phyloP scores from a whole-genome alignment of 1,284 basidiomycete species.

The Naganishia sp. region DNA sequence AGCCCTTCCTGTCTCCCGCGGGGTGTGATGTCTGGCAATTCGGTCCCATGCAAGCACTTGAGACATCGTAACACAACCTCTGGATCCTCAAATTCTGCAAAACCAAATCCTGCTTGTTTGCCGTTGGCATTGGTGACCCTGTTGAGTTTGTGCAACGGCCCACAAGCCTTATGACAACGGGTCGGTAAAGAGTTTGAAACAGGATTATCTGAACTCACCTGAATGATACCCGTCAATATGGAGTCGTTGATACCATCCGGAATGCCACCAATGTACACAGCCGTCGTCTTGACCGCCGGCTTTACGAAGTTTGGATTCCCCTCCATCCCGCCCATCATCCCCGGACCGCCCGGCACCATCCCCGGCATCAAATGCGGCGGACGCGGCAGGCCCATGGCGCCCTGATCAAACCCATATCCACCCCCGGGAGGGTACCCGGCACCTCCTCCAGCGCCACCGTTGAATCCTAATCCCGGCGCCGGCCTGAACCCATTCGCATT shows the following conservation, averaged over 20 bases:
- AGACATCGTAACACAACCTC: slow-evolving; percentile 82
- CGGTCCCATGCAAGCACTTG: slow-evolving; percentile 74
- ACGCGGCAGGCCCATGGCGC: slow-evolving; percentile 34
- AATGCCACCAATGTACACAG: slow-evolving; percentile 89
- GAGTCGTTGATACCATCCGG: slow-evolving; percentile 83
- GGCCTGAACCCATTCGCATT: slow-evolving; percentile 9
- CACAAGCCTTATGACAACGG: slow-evolving; percentile 68
- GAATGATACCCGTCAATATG: slow-evolving; percentile 71
- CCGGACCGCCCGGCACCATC: slow-evolving; percentile 29
- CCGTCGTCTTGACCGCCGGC: slow-evolving; percentile 57
- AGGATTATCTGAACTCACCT: slow-evolving; percentile 59
- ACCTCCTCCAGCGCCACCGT: neutral
- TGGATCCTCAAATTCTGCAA: slow-evolving; percentile 87
- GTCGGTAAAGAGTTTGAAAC: neutral
- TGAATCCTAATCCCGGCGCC: slow-evolving; percentile 26
- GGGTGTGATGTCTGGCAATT: slow-evolving; percentile 76
- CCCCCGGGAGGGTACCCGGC: neutral
- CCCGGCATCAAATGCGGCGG: slow-evolving; percentile 32
- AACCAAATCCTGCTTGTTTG: slow-evolving; percentile 92
- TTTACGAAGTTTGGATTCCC: slow-evolving; percentile 29
- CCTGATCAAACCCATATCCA: slow-evolving; percentile 28
- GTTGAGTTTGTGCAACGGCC: slow-evolving; percentile 81
- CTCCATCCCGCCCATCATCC: slow-evolving; percentile 5
- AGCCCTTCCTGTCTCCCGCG: slow-evolving; percentile 62
- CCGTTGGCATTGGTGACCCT: slow-evolving; percentile 83